Percentiles rank a stretch among this genome's conserved stretches.
phyloP scores from a whole-genome alignment of 106 monocot species.

The Apostasia ramifera region DNA sequence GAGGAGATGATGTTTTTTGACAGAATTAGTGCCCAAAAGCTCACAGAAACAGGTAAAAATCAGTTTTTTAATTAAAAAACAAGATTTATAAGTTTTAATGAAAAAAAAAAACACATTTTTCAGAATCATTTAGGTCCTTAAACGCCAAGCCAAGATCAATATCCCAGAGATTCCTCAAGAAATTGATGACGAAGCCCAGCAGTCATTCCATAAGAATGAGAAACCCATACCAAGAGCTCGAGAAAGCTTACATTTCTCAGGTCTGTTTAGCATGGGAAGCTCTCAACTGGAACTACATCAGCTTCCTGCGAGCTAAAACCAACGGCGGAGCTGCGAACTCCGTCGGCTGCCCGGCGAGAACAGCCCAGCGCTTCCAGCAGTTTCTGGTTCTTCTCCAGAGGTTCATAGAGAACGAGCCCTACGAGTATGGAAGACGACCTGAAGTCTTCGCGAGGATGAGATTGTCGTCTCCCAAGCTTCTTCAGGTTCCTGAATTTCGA shows the following conservation, averaged over 20 bases:
- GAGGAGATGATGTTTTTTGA: slow-evolving; percentile 90
- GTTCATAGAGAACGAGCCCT: slow-evolving; percentile 91
- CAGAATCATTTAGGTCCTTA: slow-evolving; percentile 68
- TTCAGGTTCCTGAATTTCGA: slow-evolving; percentile 82
- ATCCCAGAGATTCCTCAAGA: slow-evolving; percentile 66
- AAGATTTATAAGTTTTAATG: background rate
- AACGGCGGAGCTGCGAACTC: background rate
- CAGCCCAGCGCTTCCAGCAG: slow-evolving; percentile 88
- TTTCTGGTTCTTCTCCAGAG: slow-evolving; percentile 83
- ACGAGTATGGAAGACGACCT: slow-evolving; percentile 63
- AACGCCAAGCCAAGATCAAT: slow-evolving; percentile 65
- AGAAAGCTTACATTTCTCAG: slow-evolving; percentile 85
- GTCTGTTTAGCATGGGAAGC: slow-evolving; percentile 95
- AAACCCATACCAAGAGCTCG: slow-evolving; percentile 66
- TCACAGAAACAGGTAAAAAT: slow-evolving; percentile 69
- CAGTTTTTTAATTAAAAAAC: background rate
- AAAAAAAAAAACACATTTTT: background rate
- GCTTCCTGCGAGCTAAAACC: slow-evolving; percentile 25
- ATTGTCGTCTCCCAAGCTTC: slow-evolving; percentile 56
- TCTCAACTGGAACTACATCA: slow-evolving; percentile 76
- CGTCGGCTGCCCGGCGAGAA: slow-evolving; percentile 39
- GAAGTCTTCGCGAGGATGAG: slow-evolving; percentile 68
- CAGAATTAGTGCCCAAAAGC: slow-evolving; percentile 66
- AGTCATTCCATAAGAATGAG: slow-evolving; percentile 3
- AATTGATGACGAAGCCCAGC: slow-evolving; percentile 34